Conservation (phyloP, 2,329 filamentous ascomycete species). For the Blumeriella jaapii region DNA sequence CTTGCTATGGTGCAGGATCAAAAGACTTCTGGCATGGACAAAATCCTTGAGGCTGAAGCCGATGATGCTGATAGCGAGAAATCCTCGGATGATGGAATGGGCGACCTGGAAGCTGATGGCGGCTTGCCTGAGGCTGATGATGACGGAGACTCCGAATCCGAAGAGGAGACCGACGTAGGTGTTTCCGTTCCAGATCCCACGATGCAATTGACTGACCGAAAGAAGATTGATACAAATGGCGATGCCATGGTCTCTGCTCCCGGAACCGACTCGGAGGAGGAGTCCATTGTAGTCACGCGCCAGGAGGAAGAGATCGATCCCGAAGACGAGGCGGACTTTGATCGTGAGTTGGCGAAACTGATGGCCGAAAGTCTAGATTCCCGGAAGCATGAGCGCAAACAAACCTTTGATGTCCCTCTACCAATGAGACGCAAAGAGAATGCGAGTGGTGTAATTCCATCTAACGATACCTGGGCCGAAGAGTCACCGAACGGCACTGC, state of each 20-base stretch:
- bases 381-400: slow-evolving; percentile 89
- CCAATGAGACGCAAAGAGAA: slow-evolving; percentile 61
- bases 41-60: slow-evolving; percentile 54
- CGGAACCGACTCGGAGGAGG: slow-evolving; percentile 61
- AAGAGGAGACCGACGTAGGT: slow-evolving; percentile 46
- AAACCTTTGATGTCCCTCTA: slow-evolving; percentile 92
- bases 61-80: slow-evolving; percentile 62
- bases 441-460: slow-evolving; percentile 21
- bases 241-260: slow-evolving; percentile 39
- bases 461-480: slow-evolving; percentile 30
- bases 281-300: slow-evolving; percentile 83
- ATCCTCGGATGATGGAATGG: slow-evolving; percentile 68
- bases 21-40: slow-evolving; percentile 64
- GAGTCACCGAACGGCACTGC: slow-evolving; percentile 21
- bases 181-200: neutral
- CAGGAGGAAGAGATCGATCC: slow-evolving; percentile 85
- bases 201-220: neutral
- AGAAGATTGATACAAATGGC: slow-evolving; percentile 31
- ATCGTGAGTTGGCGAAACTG: slow-evolving; percentile 94
- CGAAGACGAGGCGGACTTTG: slow-evolving; percentile 92
- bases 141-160: slow-evolving; percentile 40
- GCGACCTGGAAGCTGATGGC: slow-evolving; percentile 45
- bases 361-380: slow-evolving; percentile 97
- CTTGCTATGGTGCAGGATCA: slow-evolving; percentile 86
- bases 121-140: slow-evolving; percentile 32